Conservation (phyloP, 2,329 filamentous ascomycete genomes). For the Aspergillus spinulosporus region DNA sequence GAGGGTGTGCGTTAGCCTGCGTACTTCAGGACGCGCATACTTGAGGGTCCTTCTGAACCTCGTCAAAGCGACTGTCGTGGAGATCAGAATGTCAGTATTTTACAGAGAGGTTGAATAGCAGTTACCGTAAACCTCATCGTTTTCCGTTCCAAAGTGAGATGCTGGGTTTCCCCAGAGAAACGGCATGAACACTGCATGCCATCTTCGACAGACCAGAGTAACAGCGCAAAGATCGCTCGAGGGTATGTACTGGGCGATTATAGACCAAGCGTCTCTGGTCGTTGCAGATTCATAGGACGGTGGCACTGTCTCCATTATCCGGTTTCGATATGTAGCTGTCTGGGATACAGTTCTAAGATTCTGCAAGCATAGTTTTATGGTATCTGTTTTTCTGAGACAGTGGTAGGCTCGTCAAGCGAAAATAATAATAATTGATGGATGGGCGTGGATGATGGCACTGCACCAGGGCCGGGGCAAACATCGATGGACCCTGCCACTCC, state of each 20-base stretch:
- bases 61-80: constrained; percentile 54
- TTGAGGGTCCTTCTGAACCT: constrained; percentile 59
- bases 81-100: constrained; percentile 15
- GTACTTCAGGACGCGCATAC: constrained; percentile 53
- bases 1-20: constrained; percentile 61
- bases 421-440: neutral
- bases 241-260: constrained; percentile 58
- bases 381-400: neutral
- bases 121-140: constrained; percentile 60
- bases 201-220: constrained; percentile 57
- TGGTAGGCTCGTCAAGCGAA: neutral
- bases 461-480: constrained; percentile 4
- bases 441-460: neutral
- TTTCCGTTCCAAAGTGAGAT: constrained; percentile 61
- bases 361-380: neutral
- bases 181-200: constrained; percentile 60
- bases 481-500: constrained; percentile 17
- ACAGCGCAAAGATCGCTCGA: constrained; percentile 58
- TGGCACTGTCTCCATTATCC: constrained; percentile 56
- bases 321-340: neutral
- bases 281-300: constrained; percentile 62
- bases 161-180: constrained; percentile 64
- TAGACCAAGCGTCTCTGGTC: constrained; percentile 55
- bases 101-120: neutral
- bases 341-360: neutral